A percentile compares a stretch with the other conserved stretches of the same genome.
Evolutionary conservation across 176 grass and related monocot genomes (phyloP).

Genomic region (Oryza glumipatula): DNA sequence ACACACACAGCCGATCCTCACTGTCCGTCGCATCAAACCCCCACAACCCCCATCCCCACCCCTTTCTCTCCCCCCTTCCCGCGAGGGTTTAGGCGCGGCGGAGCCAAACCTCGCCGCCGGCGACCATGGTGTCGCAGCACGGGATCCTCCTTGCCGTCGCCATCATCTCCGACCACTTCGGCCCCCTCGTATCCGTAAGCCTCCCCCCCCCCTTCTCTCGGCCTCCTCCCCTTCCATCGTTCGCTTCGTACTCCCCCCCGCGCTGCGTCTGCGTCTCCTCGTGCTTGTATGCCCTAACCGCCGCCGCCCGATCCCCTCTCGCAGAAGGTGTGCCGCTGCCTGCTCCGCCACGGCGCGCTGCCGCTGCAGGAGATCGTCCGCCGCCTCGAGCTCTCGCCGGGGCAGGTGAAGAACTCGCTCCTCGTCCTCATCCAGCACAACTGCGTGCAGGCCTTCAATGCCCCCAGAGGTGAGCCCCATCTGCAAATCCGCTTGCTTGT

Average conservation of each 20-base stretch:
- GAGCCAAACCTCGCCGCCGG: not conserved
- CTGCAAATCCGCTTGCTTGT: not conserved
- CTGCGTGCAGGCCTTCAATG: slow-evolving; percentile 78
- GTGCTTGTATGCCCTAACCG: not conserved
- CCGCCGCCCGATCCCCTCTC: not conserved
- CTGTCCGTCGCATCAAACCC: not conserved
- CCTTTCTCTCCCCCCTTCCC: not conserved
- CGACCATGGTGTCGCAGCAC: slow-evolving; percentile 62
- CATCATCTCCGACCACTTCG: slow-evolving; percentile 78
- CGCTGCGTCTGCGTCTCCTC: not conserved
- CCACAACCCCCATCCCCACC: not conserved
- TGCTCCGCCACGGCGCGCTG: slow-evolving; percentile 64
- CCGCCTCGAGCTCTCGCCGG: slow-evolving; percentile 42
- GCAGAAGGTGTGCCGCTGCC: slow-evolving; percentile 82
- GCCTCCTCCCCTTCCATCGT: not conserved
- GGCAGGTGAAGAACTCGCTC: slow-evolving; percentile 79
- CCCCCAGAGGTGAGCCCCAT: slow-evolving; percentile 39
- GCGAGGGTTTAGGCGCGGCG: not conserved
- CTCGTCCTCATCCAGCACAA: slow-evolving; percentile 93
- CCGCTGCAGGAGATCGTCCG: slow-evolving; percentile 64
- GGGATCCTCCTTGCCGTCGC: slow-evolving; percentile 57
- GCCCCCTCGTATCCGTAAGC: slow-evolving; percentile 65
- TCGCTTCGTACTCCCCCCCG: not conserved
- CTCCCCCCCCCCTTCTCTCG: not conserved
- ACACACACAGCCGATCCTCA: not conserved